Percentiles rank a stretch among this genome's conserved stretches.
Conservation (phyloP, 768 basidiomycete species). For the Termitomyces sp. region DNA sequence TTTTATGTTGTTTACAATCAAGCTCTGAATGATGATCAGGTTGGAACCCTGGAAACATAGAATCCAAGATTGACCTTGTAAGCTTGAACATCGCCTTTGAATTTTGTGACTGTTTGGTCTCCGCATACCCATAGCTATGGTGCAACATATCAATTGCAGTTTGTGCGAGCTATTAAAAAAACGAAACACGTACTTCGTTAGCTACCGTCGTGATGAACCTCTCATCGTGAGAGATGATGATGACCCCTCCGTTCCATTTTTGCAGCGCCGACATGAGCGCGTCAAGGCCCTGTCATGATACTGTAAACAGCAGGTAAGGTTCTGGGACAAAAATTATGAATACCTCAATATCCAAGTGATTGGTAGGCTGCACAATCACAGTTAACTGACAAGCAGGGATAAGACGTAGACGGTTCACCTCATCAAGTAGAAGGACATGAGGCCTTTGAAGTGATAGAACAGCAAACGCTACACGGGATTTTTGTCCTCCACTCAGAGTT, state of each 20-base stretch:
- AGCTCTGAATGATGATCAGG: conserved; percentile 39
- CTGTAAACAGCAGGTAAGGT: not conserved
- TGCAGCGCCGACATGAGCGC: conserved; percentile 83
- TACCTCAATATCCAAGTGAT: conserved; percentile 93
- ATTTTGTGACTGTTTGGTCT: conserved; percentile 75
- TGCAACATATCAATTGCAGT: conserved; percentile 4
- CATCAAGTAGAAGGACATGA: conserved; percentile 91
- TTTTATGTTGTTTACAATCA: conserved; percentile 74
- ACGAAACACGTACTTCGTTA: conserved; percentile 52
- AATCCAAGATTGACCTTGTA: conserved; percentile 64
- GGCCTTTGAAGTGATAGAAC: conserved; percentile 81
- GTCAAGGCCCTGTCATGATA: conserved; percentile 73
- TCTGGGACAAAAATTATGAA: not conserved
- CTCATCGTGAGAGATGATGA: conserved; percentile 94
- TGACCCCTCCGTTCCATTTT: conserved; percentile 87
- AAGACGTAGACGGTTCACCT: conserved; percentile 44
- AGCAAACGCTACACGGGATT: conserved; percentile 92
- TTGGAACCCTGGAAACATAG: not conserved
- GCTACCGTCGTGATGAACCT: conserved; percentile 90
- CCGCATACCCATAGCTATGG: conserved; percentile 88
- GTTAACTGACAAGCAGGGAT: not conserved
- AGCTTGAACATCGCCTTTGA: conserved; percentile 83
- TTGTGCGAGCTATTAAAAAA: not conserved
- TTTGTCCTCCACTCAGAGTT: conserved; percentile 93
- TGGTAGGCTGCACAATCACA: conserved; percentile 62